Evolutionary conservation across 495 filamentous ascomycete genomes (phyloP), one percentile per base, ranked within the genome.

Genomic region (Apiosordaria backusii): DNA sequence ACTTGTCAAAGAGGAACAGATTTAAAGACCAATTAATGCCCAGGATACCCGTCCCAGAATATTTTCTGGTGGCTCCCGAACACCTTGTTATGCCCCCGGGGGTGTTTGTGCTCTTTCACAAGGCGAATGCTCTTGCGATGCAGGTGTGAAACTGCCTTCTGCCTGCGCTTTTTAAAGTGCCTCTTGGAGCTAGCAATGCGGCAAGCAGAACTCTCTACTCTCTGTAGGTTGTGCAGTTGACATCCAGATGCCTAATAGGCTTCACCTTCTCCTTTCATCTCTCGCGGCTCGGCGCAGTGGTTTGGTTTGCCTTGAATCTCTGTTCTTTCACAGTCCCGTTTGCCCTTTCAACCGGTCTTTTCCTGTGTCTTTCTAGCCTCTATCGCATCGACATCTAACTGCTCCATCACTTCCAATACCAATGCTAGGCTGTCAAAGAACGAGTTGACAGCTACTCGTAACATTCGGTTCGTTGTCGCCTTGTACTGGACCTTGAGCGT

Each of bases 371-470:
- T 63, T 21, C 63, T 24, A 3, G 66, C 58, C 26, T 75, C 75
- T 16, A 97, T 72, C 9, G 93, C 89, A 81, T 97, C 95, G 19
- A 90, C 84, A 79, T 98, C 95, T 65, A 98, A 75, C 76, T 97
- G 90, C 71, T 89, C 85, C 88, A 96, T 96, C 0, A 95, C 89
- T 35, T 89, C 89, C 55, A 98, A 74, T 0, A 97, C 87, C 45
- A 96, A 86, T 10, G 88, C 86, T 26, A 97, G 70, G 68, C 90
- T 96, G 67, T 98, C 95, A 83, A 98, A 92, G 73, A 97, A 97
- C n/a, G 94, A 92, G 79, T 99, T 99, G 68, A 97, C 94, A 16
- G 95, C 92, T 10, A 99, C 95, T 18, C 95, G 88, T 68, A 99
- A 83, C 96, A 97, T 97, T 64, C 95, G 88, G 68, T 96, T 95